Evolutionary conservation across 2,329 filamentous ascomycete genomes (phyloP).

Genomic region (Coniochaeta prunicola): DNA sequence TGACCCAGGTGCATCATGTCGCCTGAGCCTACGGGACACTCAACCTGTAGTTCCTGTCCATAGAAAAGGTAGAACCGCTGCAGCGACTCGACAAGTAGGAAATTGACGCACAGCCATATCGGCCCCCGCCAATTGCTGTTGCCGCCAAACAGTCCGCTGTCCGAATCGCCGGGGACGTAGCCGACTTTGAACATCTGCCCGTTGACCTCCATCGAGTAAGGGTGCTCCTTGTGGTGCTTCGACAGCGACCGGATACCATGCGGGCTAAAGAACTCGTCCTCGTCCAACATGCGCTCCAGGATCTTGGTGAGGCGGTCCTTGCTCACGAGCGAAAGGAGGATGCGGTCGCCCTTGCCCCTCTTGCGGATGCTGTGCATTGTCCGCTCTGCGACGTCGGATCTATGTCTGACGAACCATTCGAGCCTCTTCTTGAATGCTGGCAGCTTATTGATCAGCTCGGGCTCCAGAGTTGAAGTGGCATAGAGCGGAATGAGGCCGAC

Average conservation of each 20-base stretch:
- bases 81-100: constrained; percentile 87
- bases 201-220: constrained; percentile 93
- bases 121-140: constrained; percentile 98
- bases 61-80: constrained; percentile 96
- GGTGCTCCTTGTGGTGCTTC: constrained; percentile 82
- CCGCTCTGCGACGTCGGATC: constrained; percentile 77
- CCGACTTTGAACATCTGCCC: constrained; percentile 80
- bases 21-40: constrained; percentile 89
- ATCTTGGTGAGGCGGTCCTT: constrained; percentile 89
- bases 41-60: constrained; percentile 77
- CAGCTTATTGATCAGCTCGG: constrained; percentile 85
- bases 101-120: constrained; percentile 95
- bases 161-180: constrained; percentile 92
- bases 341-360: constrained; percentile 81
- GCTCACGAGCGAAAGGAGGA: constrained; percentile 84
- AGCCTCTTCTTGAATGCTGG: constrained; percentile 89
- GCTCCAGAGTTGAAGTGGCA: constrained; percentile 85
- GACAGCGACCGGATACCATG: constrained; percentile 89
- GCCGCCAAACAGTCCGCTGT: constrained; percentile 89
- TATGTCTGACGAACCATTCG: constrained; percentile 90
- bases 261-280: constrained; percentile 85
- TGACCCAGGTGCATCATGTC: constrained; percentile 94
- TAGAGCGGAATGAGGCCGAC: constrained; percentile 93
- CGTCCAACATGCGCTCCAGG: constrained; percentile 83
- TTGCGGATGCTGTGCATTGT: constrained; percentile 92